phyloP scores from a whole-genome alignment of 306 rosid genomes.

The Castanea sativa region DNA sequence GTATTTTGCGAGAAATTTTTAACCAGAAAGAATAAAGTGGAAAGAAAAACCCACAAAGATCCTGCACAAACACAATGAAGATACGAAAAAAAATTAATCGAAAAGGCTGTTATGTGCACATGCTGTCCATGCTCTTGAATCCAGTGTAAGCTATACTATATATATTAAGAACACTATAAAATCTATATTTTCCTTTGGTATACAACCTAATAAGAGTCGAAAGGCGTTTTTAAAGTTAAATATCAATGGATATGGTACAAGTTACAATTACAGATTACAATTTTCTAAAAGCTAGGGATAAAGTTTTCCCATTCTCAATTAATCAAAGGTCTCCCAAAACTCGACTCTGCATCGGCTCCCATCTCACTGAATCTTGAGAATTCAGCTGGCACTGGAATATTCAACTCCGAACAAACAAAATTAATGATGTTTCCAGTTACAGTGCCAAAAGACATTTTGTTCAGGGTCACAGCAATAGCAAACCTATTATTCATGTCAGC shows the following conservation, averaged over 20 bases:
- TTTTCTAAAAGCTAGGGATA: neutral
- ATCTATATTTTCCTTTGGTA: neutral
- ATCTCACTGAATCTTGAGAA: constrained; percentile 32
- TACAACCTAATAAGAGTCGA: neutral
- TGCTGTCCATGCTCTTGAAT: neutral
- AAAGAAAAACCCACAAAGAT: too few species aligned
- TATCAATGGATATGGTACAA: neutral
- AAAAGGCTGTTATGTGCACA: neutral
- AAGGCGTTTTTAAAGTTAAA: neutral
- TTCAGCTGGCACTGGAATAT: constrained; percentile 76
- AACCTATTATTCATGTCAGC: constrained; percentile 64
- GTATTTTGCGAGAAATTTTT: too few species aligned
- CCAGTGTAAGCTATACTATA: neutral
- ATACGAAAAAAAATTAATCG: too few species aligned
- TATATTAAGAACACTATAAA: neutral
- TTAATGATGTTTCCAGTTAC: constrained; percentile 62
- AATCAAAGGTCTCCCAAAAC: constrained; percentile 50
- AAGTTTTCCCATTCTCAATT: constrained; percentile 46
- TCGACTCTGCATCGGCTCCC: constrained; percentile 26
- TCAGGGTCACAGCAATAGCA: constrained; percentile 80
- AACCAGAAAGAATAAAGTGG: too few species aligned
- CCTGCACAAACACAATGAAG: too few species aligned
- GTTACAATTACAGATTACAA: constrained; percentile 4
- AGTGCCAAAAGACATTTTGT: constrained; percentile 77
- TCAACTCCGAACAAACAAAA: constrained; percentile 81